phyloP scores from a whole-genome alignment of 768 basidiomycete genomes.

The Dentipellis sp. region DNA sequence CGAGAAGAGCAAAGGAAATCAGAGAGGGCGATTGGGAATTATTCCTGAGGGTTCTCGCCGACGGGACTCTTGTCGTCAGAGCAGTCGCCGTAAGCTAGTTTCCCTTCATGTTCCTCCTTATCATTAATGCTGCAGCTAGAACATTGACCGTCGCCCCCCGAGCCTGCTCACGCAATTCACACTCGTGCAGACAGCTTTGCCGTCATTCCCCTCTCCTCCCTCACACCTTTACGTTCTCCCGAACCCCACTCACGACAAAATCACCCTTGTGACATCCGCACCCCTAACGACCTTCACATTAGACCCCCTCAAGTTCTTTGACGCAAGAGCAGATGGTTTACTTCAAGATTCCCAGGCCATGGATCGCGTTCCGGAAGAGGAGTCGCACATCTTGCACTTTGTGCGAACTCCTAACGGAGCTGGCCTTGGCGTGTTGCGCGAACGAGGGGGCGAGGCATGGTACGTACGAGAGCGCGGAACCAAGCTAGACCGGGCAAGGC shows the following conservation, averaged over 20 bases:
- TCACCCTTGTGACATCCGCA: constrained; percentile 49
- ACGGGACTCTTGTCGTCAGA: constrained; percentile 66
- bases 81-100: constrained; percentile 58
- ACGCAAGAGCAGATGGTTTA: constrained; percentile 43
- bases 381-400: constrained; percentile 40
- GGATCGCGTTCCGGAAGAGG: constrained; percentile 5
- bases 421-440: constrained; percentile 60
- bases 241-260: constrained; percentile 27
- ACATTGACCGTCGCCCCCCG: constrained; percentile 84
- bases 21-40: constrained; percentile 70
- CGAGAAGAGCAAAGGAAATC: constrained; percentile 49
- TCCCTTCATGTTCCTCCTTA: background rate
- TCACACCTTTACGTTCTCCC: constrained; percentile 46
- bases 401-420: constrained; percentile 74
- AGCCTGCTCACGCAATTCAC: constrained; percentile 71
- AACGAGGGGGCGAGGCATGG: constrained; percentile 59
- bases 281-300: constrained; percentile 58
- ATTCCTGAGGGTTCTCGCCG: constrained; percentile 60
- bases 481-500: constrained; percentile 36
- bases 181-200: constrained; percentile 53
- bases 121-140: constrained; percentile 35
- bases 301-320: constrained; percentile 53
- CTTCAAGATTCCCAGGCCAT: constrained; percentile 14
- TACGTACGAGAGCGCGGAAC: constrained; percentile 37
- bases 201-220: constrained; percentile 38